Percentiles rank a stretch among this genome's conserved stretches.
Evolutionary conservation across 2,329 filamentous ascomycete species (phyloP).

Genomic region (Neophaeococcomyces mojaviensis): DNA sequence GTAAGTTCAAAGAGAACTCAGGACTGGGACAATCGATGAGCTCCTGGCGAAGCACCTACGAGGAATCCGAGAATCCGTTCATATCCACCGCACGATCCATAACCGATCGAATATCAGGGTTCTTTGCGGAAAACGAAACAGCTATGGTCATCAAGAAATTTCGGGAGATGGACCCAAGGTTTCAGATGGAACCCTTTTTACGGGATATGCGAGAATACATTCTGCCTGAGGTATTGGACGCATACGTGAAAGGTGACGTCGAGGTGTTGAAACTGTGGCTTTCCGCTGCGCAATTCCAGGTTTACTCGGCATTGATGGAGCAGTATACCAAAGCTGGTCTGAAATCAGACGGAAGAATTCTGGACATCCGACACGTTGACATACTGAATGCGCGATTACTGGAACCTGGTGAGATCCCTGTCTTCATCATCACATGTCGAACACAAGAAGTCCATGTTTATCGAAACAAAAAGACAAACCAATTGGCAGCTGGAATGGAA

Average conservation of each 20-base stretch:
- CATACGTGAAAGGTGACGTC: slow-evolving; percentile 92
- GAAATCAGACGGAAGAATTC: slow-evolving; percentile 87
- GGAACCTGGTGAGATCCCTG: slow-evolving; percentile 54
- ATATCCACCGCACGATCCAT: slow-evolving; percentile 90
- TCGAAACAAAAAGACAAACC: slow-evolving; percentile 77
- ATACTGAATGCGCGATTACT: slow-evolving; percentile 44
- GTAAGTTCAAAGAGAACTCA: slow-evolving; percentile 84
- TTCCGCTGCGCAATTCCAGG: slow-evolving; percentile 89
- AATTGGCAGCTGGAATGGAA: slow-evolving; percentile 94
- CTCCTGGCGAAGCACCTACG: slow-evolving; percentile 75
- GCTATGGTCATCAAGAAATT: slow-evolving; percentile 98
- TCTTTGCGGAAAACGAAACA: slow-evolving; percentile 98
- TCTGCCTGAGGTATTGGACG: slow-evolving; percentile 90
- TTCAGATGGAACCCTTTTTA: slow-evolving; percentile 91
- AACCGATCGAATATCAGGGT: slow-evolving; percentile 83
- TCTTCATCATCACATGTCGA: slow-evolving; percentile 93
- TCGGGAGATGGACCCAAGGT: slow-evolving; percentile 86
- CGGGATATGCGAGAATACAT: slow-evolving; percentile 97
- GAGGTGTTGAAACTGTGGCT: slow-evolving; percentile 92
- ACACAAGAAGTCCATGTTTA: slow-evolving; percentile 98
- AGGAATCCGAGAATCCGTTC: slow-evolving; percentile 94
- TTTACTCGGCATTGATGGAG: slow-evolving; percentile 93
- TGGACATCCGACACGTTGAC: slow-evolving; percentile 92
- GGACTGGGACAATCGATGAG: slow-evolving; percentile 84
- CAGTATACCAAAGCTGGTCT: slow-evolving; percentile 91